Evolutionary conservation across 1,139 yeast species (phyloP).

Genomic region (Yamadazyma pseudoaaseri): DNA sequence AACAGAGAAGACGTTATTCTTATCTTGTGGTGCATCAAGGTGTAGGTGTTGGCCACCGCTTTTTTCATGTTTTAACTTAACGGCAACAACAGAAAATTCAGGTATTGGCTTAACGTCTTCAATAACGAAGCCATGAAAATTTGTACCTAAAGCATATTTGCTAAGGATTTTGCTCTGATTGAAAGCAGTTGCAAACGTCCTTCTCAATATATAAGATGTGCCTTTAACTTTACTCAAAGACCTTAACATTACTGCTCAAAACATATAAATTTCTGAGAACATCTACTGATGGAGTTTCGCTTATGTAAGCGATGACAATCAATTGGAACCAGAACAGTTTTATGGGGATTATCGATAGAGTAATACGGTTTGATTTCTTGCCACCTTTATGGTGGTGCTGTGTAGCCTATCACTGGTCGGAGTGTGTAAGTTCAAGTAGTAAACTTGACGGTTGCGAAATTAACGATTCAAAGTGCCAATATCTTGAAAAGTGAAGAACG

Average conservation of each 20-base stretch:
- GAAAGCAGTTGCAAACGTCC: slow-evolving; percentile 10
- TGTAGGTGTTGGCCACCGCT: slow-evolving; percentile 86
- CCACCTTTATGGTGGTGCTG: no score
- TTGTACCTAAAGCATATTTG: slow-evolving; percentile 64
- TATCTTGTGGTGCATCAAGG: slow-evolving; percentile 70
- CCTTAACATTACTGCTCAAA: slow-evolving; percentile 1
- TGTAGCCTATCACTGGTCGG: no score
- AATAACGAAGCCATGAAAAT: slow-evolving; percentile 63
- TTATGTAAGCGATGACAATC: no score
- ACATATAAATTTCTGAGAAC: no score
- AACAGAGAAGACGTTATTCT: slow-evolving; percentile 83
- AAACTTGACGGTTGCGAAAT: no score
- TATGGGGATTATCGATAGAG: no score
- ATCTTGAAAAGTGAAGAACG: no score
- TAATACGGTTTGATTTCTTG: no score
- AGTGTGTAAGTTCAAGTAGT: no score
- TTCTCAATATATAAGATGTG: neutral
- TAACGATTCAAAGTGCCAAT: no score
- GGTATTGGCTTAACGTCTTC: slow-evolving; percentile 69
- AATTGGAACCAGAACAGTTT: no score
- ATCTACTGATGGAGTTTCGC: no score
- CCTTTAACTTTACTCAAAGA: neutral
- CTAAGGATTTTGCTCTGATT: slow-evolving; percentile 20
- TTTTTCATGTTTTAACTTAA: slow-evolving; percentile 59
- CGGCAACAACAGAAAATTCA: slow-evolving; percentile 79